These are phyloP conservation scores for Fusarium sp. DNA, from an alignment of 2,329 filamentous ascomycete genomes.

Conservation along the genomic window DNA sequence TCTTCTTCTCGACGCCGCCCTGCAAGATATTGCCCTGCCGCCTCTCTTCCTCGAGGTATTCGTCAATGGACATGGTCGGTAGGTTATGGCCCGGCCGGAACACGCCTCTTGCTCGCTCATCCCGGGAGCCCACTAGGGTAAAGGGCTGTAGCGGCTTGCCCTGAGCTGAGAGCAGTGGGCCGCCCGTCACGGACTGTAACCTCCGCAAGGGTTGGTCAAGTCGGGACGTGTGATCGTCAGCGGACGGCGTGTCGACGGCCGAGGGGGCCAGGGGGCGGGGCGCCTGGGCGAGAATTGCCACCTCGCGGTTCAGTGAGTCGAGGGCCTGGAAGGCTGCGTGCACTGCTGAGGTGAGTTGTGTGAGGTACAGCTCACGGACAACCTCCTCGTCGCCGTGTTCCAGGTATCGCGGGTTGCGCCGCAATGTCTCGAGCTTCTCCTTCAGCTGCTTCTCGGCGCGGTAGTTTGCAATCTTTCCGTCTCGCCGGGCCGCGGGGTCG, in stretches of 20 bases:
- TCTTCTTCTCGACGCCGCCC: conserved; percentile 82
- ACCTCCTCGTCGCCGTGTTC: conserved; percentile 83
- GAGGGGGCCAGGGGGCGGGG: conserved; percentile 66
- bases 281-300: conserved; percentile 83
- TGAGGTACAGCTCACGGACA: conserved; percentile 82
- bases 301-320: conserved; percentile 87
- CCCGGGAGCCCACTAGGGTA: conserved; percentile 82
- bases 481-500: conserved; percentile 75
- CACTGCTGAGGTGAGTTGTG: conserved; percentile 77
- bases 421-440: conserved; percentile 76
- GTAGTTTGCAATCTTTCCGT: conserved; percentile 88
- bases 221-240: conserved; percentile 70
- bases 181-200: conserved; percentile 63
- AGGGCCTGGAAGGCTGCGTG: conserved; percentile 88
- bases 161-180: conserved; percentile 79
- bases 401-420: conserved; percentile 62
- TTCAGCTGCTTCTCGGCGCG: conserved; percentile 88
- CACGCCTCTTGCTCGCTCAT: conserved; percentile 81
- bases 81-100: conserved; percentile 93
- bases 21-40: conserved; percentile 89
- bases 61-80: conserved; percentile 97
- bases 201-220: conserved; percentile 75
- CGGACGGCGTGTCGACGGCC: conserved; percentile 57
- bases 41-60: conserved; percentile 94
- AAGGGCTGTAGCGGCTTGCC: conserved; percentile 94